Percentiles rank a stretch among this genome's conserved stretches.
Conservation (phyloP, 495 filamentous ascomycete genomes). For the Talaromyces trachyspermus region DNA sequence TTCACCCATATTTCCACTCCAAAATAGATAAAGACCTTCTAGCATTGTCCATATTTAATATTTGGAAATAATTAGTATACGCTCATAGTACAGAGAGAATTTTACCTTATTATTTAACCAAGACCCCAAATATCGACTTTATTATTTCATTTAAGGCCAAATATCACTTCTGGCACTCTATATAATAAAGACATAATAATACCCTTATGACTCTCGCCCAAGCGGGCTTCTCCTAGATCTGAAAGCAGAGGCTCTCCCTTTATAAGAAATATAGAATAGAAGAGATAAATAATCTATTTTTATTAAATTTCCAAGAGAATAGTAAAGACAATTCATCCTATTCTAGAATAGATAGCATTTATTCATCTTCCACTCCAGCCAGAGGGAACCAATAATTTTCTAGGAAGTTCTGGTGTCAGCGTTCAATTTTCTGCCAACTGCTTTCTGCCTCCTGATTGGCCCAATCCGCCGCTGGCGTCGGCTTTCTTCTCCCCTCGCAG, state of each 20-base stretch:
- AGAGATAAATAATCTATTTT: slow-evolving; percentile 17
- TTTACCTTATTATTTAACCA: slow-evolving; percentile 33
- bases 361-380: slow-evolving; percentile 16
- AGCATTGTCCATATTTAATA: slow-evolving; percentile 26
- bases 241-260: slow-evolving; percentile 7
- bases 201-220: slow-evolving; percentile 9
- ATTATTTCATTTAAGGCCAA: slow-evolving; percentile 28
- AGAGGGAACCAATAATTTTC: too few relatives aligned
- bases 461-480: too few relatives aligned
- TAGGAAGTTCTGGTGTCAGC: too few relatives aligned
- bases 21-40: slow-evolving; percentile 21
- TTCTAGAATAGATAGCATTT: slow-evolving; percentile 16
- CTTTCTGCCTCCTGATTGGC: too few relatives aligned
- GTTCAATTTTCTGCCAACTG: too few relatives aligned
- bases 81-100: not conserved
- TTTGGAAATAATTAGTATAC: not conserved
- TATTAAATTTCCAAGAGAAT: slow-evolving; percentile 15
- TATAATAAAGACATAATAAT: slow-evolving; percentile 31
- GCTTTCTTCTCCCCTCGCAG: too few relatives aligned
- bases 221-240: slow-evolving; percentile 2
- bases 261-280: slow-evolving; percentile 14
- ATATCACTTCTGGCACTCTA: slow-evolving; percentile 35
- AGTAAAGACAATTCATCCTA: slow-evolving; percentile 12
- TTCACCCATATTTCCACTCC: slow-evolving; percentile 17
- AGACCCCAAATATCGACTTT: slow-evolving; percentile 39